Conservation (phyloP, 306 rosid genomes). For the Clitoria ternatea region DNA sequence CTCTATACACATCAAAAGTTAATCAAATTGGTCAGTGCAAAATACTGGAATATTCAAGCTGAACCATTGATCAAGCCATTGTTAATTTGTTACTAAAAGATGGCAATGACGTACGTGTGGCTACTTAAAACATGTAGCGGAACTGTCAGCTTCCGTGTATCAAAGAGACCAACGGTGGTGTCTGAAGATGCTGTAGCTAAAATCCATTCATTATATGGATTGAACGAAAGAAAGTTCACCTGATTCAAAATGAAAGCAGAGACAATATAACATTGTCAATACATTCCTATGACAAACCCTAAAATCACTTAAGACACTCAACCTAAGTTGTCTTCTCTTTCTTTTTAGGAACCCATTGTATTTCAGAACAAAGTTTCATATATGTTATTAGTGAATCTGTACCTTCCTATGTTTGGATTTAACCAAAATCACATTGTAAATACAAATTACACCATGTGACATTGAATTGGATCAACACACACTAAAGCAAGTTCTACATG, state of each 20-base stretch:
- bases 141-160: constrained; percentile 59
- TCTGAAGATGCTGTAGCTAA: constrained; percentile 97
- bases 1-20: constrained; percentile 42
- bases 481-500: not conserved
- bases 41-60: not conserved
- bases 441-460: too few species aligned
- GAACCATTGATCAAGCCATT: not conserved
- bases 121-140: constrained; percentile 75
- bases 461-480: not conserved
- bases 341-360: not conserved
- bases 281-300: too few species aligned
- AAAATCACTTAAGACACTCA: too few species aligned
- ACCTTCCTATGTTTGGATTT: too few species aligned
- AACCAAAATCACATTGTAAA: too few species aligned
- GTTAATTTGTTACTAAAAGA: not conserved
- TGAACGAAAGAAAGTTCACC: constrained; percentile 90
- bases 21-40: not conserved
- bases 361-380: too few species aligned
- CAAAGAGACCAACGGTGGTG: constrained; percentile 71
- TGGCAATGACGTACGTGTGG: constrained; percentile 58
- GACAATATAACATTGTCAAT: not conserved
- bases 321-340: too few species aligned
- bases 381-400: too few species aligned
- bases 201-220: constrained; percentile 78
- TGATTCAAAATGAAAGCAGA: constrained; percentile 27